Conservation (phyloP, 805 yeast species). For the Metschnikowia colocasiae region DNA sequence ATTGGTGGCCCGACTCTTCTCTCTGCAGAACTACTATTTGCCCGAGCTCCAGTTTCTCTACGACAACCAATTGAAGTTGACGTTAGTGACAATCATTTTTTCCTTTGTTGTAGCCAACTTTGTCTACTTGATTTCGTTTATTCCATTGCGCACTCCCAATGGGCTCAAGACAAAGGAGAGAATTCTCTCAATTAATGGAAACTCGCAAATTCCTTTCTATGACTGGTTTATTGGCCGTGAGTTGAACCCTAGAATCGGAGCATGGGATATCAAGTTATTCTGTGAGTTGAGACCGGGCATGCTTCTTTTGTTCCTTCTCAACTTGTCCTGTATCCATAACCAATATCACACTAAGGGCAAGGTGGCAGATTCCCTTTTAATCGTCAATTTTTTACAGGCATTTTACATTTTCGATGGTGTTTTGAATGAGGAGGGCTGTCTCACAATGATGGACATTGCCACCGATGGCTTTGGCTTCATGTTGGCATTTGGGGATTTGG, state of each 20-base stretch:
- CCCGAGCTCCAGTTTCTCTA: constrained; percentile 82
- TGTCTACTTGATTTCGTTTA: constrained; percentile 65
- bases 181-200: constrained; percentile 82
- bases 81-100: constrained; percentile 59
- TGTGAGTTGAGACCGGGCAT: constrained; percentile 95
- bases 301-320: constrained; percentile 77
- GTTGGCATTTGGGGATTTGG: constrained; percentile 91
- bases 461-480: constrained; percentile 97
- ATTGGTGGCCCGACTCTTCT: constrained; percentile 50
- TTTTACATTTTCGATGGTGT: constrained; percentile 91
- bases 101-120: constrained; percentile 59
- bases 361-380: constrained; percentile 65
- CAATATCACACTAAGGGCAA: constrained; percentile 62
- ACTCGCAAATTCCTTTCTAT: constrained; percentile 67
- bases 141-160: constrained; percentile 51
- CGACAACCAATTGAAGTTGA: constrained; percentile 61
- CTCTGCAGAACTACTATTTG: constrained; percentile 47
- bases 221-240: constrained; percentile 99
- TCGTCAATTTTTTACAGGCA: constrained; percentile 68
- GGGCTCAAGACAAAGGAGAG: constrained; percentile 58
- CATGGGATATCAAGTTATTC: constrained; percentile 83
- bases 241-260: constrained; percentile 83
- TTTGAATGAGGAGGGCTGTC: constrained; percentile 80
- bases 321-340: constrained; percentile 75
- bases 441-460: constrained; percentile 93